Conservation (phyloP, 169 alveolate genomes). For the Plasmodium relictum region DNA sequence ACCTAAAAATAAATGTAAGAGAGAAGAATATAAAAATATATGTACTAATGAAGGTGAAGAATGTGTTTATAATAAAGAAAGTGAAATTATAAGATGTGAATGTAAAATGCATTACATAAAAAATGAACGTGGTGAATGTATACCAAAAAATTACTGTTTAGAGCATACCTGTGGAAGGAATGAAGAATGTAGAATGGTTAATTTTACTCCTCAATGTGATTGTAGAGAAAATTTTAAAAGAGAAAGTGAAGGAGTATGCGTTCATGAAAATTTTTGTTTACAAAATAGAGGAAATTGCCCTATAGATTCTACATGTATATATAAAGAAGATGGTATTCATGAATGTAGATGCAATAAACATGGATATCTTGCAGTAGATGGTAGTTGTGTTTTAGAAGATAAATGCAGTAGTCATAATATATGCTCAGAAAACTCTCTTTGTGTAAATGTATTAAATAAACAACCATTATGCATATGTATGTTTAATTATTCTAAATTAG, state of each 20-base stretch:
- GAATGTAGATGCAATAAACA: slow-evolving; percentile 57
- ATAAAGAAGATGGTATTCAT: slow-evolving; percentile 32
- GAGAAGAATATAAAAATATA: slow-evolving; percentile 23
- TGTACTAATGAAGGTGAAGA: slow-evolving; percentile 32
- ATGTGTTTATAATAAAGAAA: slow-evolving; percentile 33
- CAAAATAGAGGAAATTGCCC: slow-evolving; percentile 53
- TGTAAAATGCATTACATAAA: slow-evolving; percentile 16
- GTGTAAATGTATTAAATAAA: slow-evolving; percentile 49
- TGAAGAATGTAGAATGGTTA: slow-evolving; percentile 28
- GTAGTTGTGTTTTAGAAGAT: slow-evolving; percentile 42
- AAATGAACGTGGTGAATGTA: slow-evolving; percentile 21
- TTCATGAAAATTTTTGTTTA: slow-evolving; percentile 26
- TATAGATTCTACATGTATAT: slow-evolving; percentile 35
- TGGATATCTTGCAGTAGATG: slow-evolving; percentile 20
- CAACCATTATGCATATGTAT: slow-evolving; percentile 64
- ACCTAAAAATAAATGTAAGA: slow-evolving; percentile 56
- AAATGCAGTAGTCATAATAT: slow-evolving; percentile 15
- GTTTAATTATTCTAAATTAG: slow-evolving; percentile 42
- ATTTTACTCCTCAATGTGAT: slow-evolving; percentile 25
- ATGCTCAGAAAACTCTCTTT: slow-evolving; percentile 65
- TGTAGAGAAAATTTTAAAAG: slow-evolving; percentile 43
- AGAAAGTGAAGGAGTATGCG: slow-evolving; percentile 25
- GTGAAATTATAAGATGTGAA: slow-evolving; percentile 21
- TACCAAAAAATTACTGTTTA: slow-evolving; percentile 13
- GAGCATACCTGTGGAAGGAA: slow-evolving; percentile 15